phyloP scores from a whole-genome alignment of 2,329 filamentous ascomycete genomes.

The Colletotrichum siamense region DNA sequence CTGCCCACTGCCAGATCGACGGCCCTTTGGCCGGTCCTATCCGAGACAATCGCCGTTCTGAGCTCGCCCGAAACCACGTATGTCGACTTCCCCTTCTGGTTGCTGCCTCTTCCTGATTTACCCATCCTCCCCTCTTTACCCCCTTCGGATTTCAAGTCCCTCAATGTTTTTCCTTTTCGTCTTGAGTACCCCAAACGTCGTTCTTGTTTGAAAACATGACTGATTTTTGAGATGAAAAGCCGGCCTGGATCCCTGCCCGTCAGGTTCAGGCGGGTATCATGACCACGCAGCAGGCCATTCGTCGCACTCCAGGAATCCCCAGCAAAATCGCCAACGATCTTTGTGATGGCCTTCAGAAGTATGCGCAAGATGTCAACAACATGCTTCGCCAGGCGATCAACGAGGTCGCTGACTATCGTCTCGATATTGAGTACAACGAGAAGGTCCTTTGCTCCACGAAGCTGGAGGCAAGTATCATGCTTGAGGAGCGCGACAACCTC shows the following conservation, averaged over 20 bases:
- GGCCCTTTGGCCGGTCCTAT: slow-evolving; percentile 22
- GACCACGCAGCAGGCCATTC: slow-evolving; percentile 23
- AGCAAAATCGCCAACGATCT: slow-evolving; percentile 19
- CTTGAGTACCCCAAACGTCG: not conserved
- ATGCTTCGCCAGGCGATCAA: slow-evolving; percentile 22
- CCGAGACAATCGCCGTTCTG: slow-evolving; percentile 20
- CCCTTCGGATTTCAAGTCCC: not conserved
- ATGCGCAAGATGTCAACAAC: slow-evolving; percentile 34
- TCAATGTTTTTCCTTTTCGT: not conserved
- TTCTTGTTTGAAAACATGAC: not conserved
- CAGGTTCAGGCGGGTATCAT: slow-evolving; percentile 22
- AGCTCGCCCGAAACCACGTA: slow-evolving; percentile 21
- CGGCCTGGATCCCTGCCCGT: slow-evolving; percentile 18
- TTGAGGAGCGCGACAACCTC: slow-evolving; percentile 15
- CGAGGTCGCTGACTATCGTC: slow-evolving; percentile 28
- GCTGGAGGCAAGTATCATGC: slow-evolving; percentile 16
- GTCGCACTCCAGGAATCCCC: slow-evolving; percentile 22
- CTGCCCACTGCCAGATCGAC: slow-evolving; percentile 21
- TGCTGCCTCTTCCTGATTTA: not conserved
- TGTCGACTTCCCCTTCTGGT: not conserved
- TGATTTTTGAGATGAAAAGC: slow-evolving; percentile 4
- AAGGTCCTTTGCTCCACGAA: slow-evolving; percentile 27
- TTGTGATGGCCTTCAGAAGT: slow-evolving; percentile 23
- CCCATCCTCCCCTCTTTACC: not conserved
- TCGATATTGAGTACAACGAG: slow-evolving; percentile 36